Evolutionary conservation across 257 asterid species (phyloP).

Genomic region (Pogostemon cablin): DNA sequence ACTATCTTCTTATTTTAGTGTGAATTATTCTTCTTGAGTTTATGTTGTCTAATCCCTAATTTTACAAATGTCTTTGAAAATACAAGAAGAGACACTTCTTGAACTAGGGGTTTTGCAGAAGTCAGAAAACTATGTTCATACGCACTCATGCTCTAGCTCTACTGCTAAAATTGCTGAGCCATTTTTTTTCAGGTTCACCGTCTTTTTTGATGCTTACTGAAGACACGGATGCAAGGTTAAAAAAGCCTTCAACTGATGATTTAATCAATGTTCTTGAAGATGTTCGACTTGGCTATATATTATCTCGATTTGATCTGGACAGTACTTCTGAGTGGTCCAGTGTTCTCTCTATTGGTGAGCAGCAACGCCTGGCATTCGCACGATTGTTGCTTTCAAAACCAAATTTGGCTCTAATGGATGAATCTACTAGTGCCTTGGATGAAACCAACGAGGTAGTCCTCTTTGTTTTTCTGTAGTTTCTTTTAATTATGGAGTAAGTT

Average conservation of each 20-base stretch:
- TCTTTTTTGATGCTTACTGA: slow-evolving; percentile 45
- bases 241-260: slow-evolving; percentile 66
- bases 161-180: slow-evolving; percentile 10
- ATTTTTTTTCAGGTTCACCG: slow-evolving; percentile 50
- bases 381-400: slow-evolving; percentile 78
- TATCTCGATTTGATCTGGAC: slow-evolving; percentile 69
- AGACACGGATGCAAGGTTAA: slow-evolving; percentile 35
- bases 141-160: slow-evolving; percentile 27
- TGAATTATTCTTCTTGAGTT: slow-evolving; percentile 1
- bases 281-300: slow-evolving; percentile 51
- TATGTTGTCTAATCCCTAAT: slow-evolving; percentile 3
- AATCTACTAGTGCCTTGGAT: slow-evolving; percentile 86
- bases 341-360: slow-evolving; percentile 90
- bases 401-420: slow-evolving; percentile 67
- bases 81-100: slow-evolving; percentile 1
- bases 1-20: background rate
- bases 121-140: slow-evolving; percentile 15
- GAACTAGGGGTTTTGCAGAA: background rate
- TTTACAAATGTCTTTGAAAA: slow-evolving; percentile 16
- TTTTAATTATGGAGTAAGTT: background rate
- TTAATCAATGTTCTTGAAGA: slow-evolving; percentile 62
- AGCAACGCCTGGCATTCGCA: slow-evolving; percentile 84
- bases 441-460: slow-evolving; percentile 78
- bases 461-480: slow-evolving; percentile 6
- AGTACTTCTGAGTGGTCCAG: slow-evolving; percentile 72